These are phyloP conservation scores for Onygenales sp. DNA, from an alignment of 2,329 filamentous ascomycete species.

Conservation along the genomic window DNA sequence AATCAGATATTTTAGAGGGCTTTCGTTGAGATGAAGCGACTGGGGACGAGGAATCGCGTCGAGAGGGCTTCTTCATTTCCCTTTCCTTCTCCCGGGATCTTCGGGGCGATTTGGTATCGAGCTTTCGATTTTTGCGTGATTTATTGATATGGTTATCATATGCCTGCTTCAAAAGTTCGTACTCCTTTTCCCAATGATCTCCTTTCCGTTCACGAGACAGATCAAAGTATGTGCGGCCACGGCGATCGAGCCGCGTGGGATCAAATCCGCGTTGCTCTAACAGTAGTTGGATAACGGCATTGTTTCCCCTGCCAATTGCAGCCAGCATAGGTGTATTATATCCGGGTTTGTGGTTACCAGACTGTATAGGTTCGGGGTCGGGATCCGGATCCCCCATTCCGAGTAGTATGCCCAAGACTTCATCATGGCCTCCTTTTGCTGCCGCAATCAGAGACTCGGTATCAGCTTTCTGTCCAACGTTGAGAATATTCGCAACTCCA, in stretches of 20 bases:
- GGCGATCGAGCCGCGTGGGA: slow-evolving; percentile 62
- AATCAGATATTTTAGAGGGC: slow-evolving; percentile 22
- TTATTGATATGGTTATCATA: slow-evolving; percentile 29
- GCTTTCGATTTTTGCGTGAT: slow-evolving; percentile 22
- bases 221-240: slow-evolving; percentile 76
- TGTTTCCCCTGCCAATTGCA: slow-evolving; percentile 79
- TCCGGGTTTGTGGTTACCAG: slow-evolving; percentile 48
- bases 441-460: slow-evolving; percentile 83
- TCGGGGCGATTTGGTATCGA: slow-evolving; percentile 25
- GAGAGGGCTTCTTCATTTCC: slow-evolving; percentile 23
- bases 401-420: slow-evolving; percentile 70
- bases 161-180: slow-evolving; percentile 64
- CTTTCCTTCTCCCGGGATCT: slow-evolving; percentile 31
- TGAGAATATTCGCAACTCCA: slow-evolving; percentile 40
- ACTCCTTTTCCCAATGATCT: slow-evolving; percentile 83
- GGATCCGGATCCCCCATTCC: slow-evolving; percentile 57
- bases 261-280: slow-evolving; percentile 72
- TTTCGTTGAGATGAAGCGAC: slow-evolving; percentile 21
- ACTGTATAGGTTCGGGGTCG: slow-evolving; percentile 58
- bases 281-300: slow-evolving; percentile 73
- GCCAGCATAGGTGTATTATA: slow-evolving; percentile 88
- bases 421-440: slow-evolving; percentile 81
- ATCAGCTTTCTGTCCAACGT: slow-evolving; percentile 52
- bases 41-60: slow-evolving; percentile 32
- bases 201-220: slow-evolving; percentile 74